Conservation (phyloP, 768 basidiomycete genomes). For the Termitomyces titanicus region DNA sequence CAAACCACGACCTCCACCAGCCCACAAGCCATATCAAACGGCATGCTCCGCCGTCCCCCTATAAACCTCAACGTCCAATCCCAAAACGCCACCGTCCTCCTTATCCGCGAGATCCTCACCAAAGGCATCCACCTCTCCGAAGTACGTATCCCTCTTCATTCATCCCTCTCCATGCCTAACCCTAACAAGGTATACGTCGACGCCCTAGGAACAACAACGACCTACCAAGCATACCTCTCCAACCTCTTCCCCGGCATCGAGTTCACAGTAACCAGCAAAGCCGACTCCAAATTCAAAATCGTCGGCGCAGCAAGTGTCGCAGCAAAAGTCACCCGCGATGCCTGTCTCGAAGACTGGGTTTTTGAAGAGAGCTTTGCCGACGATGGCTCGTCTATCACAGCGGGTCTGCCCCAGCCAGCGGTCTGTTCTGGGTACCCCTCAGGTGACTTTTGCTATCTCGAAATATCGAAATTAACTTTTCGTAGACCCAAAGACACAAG, state of each 20-base stretch:
- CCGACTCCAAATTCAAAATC: slow-evolving; percentile 94
- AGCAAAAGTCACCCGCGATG: slow-evolving; percentile 94
- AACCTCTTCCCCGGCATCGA: slow-evolving; percentile 76
- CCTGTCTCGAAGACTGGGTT: slow-evolving; percentile 82
- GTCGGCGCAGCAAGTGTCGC: slow-evolving; percentile 98
- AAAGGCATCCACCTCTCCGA: slow-evolving; percentile 78
- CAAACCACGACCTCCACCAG: slow-evolving; percentile 37
- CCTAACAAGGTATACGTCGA: slow-evolving; percentile 81
- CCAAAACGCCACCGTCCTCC: slow-evolving; percentile 83
- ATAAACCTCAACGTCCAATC: slow-evolving; percentile 86
- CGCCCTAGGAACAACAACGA: slow-evolving; percentile 82
- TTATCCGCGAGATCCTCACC: slow-evolving; percentile 85
- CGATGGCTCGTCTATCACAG: slow-evolving; percentile 14
- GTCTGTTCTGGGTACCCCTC: slow-evolving; percentile 77
- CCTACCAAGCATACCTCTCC: slow-evolving; percentile 83
- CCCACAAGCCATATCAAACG: slow-evolving; percentile 86
- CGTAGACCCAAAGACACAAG: slow-evolving; percentile 87
- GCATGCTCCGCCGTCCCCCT: slow-evolving; percentile 85
- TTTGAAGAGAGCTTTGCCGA: slow-evolving; percentile 56
- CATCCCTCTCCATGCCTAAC: not conserved
- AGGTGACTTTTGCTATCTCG: slow-evolving; percentile 39
- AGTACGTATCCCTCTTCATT: slow-evolving; percentile 32
- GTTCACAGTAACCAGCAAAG: slow-evolving; percentile 90
- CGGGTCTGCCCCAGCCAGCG: slow-evolving; percentile 51
- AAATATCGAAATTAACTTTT: not conserved